Conservation (phyloP, 768 basidiomycete genomes). For the Hortiboletus campestris region DNA sequence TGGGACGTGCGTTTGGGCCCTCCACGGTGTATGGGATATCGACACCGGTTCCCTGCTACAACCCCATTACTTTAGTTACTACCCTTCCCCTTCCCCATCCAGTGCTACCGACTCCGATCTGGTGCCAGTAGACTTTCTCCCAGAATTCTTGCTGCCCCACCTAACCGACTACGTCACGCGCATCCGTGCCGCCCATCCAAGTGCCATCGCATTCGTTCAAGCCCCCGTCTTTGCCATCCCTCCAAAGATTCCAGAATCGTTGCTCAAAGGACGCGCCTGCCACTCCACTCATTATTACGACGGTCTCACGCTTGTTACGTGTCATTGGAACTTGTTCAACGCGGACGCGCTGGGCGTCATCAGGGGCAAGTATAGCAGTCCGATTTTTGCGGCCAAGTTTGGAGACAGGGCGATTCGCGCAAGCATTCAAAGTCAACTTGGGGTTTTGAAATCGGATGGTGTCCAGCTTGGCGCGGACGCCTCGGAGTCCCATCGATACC, state of each 20-base stretch:
- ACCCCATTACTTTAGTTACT: conserved; percentile 72
- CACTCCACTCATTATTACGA: conserved; percentile 93
- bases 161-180: conserved; percentile 53
- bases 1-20: conserved; percentile 83
- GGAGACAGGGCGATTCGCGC: conserved; percentile 83
- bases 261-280: conserved; percentile 62
- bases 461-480: conserved; percentile 48
- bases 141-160: conserved; percentile 80
- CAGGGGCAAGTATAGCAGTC: conserved; percentile 71
- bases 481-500: conserved; percentile 43
- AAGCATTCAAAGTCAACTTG: conserved; percentile 80
- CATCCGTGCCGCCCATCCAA: conserved; percentile 68
- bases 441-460: conserved; percentile 72
- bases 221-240: conserved; percentile 88
- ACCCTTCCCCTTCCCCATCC: conserved; percentile 28
- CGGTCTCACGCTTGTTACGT: conserved; percentile 87
- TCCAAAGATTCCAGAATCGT: conserved; percentile 54
- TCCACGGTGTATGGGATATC: conserved; percentile 87
- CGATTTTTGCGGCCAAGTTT: conserved; percentile 71
- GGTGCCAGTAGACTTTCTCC: conserved; percentile 61
- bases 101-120: conserved; percentile 1
- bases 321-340: conserved; percentile 95
- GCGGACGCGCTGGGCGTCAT: conserved; percentile 93
- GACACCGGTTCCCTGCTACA: conserved; percentile 62
- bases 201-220: conserved; percentile 87